Evolutionary conservation across 2,329 filamentous ascomycete species (phyloP).

Genomic region (Fusarium sp.): DNA sequence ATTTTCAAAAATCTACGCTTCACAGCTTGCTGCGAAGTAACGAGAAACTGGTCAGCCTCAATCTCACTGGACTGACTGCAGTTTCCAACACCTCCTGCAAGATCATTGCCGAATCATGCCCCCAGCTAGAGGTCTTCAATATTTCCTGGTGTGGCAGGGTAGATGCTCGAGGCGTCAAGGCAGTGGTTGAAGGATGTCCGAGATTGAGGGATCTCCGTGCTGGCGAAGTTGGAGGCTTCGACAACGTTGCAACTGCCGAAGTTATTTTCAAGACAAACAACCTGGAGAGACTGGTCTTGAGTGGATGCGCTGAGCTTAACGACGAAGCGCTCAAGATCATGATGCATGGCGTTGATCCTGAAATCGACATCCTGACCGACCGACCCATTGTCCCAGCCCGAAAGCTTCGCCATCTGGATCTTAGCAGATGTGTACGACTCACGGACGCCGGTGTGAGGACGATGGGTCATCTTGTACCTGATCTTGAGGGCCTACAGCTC

Average conservation of each 20-base stretch:
- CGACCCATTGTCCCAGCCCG: constrained; percentile 82
- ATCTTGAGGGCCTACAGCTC: constrained; percentile 86
- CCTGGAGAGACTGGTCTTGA: constrained; percentile 85
- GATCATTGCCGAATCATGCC: constrained; percentile 86
- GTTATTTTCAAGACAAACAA: constrained; percentile 85
- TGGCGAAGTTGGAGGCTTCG: constrained; percentile 85
- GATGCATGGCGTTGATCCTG: constrained; percentile 81
- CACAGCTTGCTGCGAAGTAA: constrained; percentile 84
- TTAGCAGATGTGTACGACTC: constrained; percentile 83
- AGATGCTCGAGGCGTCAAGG: constrained; percentile 81
- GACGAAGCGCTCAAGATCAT: constrained; percentile 82
- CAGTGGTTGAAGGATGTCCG: constrained; percentile 80
- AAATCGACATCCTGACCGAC: constrained; percentile 85
- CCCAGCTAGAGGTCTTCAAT: constrained; percentile 86
- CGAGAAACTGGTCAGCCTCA: constrained; percentile 83
- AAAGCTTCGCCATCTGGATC: constrained; percentile 85
- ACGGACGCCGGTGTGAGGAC: constrained; percentile 80
- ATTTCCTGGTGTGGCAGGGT: constrained; percentile 94
- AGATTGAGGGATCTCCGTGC: constrained; percentile 84
- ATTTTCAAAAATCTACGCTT: constrained; percentile 83
- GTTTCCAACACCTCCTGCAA: constrained; percentile 89
- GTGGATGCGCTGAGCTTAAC: constrained; percentile 82
- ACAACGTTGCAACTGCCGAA: constrained; percentile 79
- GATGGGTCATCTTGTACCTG: constrained; percentile 81
- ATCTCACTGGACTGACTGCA: constrained; percentile 84